Evolutionary conservation across 257 asterid genomes (phyloP).

Genomic region (Primulina huaijiensis): DNA sequence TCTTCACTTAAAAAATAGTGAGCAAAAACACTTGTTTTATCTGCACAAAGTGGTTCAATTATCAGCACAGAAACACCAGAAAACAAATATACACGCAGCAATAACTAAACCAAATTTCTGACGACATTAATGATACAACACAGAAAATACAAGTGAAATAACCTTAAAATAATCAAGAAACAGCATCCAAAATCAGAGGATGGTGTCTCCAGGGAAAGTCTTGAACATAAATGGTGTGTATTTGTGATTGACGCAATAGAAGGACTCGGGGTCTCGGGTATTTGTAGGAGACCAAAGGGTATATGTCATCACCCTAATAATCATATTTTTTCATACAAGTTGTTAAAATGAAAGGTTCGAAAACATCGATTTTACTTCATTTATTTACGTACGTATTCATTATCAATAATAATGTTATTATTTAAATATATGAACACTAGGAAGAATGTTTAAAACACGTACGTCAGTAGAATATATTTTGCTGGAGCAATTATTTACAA

Average conservation of each 20-base stretch:
- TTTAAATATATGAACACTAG: too few species aligned
- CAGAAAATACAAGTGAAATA: neutral
- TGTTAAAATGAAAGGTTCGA: neutral
- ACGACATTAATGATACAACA: too few species aligned
- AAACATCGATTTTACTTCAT: too few species aligned
- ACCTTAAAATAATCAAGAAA: neutral
- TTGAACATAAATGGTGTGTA: neutral
- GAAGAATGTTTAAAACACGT: constrained; percentile 11
- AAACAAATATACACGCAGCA: neutral
- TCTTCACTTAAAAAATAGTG: neutral
- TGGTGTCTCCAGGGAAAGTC: neutral
- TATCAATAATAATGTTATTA: too few species aligned
- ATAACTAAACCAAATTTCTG: neutral
- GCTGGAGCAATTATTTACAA: constrained; percentile 28
- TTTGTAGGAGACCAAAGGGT: constrained; percentile 48
- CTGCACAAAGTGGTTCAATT: neutral
- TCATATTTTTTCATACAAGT: neutral
- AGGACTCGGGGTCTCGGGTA: constrained; percentile 37
- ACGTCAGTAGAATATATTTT: constrained; percentile 32
- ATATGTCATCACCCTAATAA: too few species aligned
- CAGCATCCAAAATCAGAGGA: neutral
- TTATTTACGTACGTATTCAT: too few species aligned
- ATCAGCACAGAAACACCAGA: neutral
- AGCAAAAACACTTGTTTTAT: neutral
- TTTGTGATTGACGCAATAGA: constrained; percentile 39